Evolutionary conservation across 1,284 basidiomycete species (phyloP), one percentile per base, ranked within the genome.

Genomic region (Fistulinella cinereoalba): DNA sequence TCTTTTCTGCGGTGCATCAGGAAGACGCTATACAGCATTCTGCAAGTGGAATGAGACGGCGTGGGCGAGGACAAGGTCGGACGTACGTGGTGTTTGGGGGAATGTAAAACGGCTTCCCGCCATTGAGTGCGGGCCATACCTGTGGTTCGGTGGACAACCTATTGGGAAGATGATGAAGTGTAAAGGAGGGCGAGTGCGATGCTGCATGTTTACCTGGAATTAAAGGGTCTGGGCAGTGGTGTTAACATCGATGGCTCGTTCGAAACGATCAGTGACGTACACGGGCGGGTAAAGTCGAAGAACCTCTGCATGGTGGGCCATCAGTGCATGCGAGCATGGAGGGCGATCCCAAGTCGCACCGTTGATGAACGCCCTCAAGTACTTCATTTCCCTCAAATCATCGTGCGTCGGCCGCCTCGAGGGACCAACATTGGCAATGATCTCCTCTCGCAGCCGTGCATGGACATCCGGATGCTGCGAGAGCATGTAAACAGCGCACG

Each of bases 251-350:
- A 24, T 16, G 36, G 22, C 12, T 8, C 3, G n/a, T n/a, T 2
- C 21, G 5, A 36, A 40, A 34, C 19, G n/a, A 22, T 24, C 7
- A 16, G 0, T 39, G 8, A 62, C 74, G 57, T 64, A 81, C 72
- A 84, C 81, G 18, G 79, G 64, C 3, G 83, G 83, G 64, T 77
- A 83, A 8, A 85, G 54, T 19, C 83, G 70, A 41, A 84, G 60
- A 0, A 76, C 79, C 63, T 85, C 82, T 79, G 37, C 19, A 48
- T 34, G 2, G 10, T 3, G 16, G 12, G 10, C 2, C n/a, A 10
- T 34, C 13, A 47, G 37, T 44, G 11, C 29, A 40, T 25, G n/a
- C 31, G 16, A 4, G 9, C 12, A 5, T n/a, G 11, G 8, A 34
- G 23, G 16, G 4, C 16, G 24, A 27, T 18, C 10, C 4, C 3